Evolutionary conservation across 768 basidiomycete species (phyloP), one percentile per base, ranked within the genome.

Genomic region (Chalciporus pseudorubinellus): DNA sequence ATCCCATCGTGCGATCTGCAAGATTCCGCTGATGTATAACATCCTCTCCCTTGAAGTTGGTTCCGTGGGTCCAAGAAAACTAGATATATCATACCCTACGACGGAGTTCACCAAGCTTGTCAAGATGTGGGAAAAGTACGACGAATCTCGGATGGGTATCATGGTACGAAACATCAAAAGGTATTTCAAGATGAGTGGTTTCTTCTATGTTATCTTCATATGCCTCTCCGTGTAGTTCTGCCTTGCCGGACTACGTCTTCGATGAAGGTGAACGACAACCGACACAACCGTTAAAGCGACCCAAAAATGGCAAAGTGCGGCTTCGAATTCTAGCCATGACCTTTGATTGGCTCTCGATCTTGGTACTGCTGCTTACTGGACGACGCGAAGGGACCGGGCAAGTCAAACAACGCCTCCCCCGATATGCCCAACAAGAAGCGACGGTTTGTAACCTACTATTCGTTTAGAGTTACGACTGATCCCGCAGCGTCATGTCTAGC

Each of bases 31-130:
- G 51, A 61, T 56, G 46, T 39, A 44, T 56, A 50, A 46, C 21
- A n/a, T 48, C 52, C 38, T 44, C 19, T 29, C 40, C 11, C 55
- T 43, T 46, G 50, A 75, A 94, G 92, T 85, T 55, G 89, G 87
- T 18, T 75, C 87, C 7, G 71, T 78, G 53, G 93, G 88, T 22
- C 85, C 89, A 46, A 80, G 95, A 57, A 86, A 81, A 65, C 76
- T 99, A 58, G 97, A 99, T 69, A 95, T 99, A 52, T 95, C 95
- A 43, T 98, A 94, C 72, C 97, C 97, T 4, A 97, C 92, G 4
- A 89, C 87, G 22, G 92, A 98, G 63, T 99, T 98, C 68, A 89
- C 86, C 11, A 93, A 95, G 67, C 79, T 92, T 47, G 92, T 95
- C 63, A 95, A 95, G 69, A 74, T 82, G 74, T 98, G 97, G 94